Conservation (phyloP, 2,329 filamentous ascomycete species). For the Fusarium sororula region DNA sequence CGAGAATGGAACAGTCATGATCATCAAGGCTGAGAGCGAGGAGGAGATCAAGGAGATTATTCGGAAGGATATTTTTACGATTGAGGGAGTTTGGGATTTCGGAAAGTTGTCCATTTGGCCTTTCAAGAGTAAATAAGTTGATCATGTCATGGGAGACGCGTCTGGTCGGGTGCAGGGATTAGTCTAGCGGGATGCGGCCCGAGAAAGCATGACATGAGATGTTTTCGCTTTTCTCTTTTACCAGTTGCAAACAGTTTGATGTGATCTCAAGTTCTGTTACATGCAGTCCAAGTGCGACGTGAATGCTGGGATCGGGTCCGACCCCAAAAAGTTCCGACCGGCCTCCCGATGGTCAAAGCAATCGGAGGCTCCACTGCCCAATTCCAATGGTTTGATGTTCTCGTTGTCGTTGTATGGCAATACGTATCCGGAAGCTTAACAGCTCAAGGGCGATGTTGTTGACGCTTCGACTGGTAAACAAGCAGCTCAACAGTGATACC, state of each 20-base stretch:
- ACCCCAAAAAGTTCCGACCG: no score
- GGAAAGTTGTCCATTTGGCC: background rate
- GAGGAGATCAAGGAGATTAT: background rate
- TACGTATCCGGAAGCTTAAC: background rate
- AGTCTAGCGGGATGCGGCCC: background rate
- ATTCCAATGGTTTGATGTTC: background rate
- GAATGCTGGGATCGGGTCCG: no score
- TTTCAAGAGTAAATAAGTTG: background rate
- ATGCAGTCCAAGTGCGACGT: no score
- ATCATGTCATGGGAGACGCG: background rate
- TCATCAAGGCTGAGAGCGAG: background rate
- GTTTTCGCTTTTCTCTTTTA: background rate
- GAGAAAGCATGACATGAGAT: background rate
- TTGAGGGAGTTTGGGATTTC: background rate
- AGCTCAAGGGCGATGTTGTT: fast-evolving
- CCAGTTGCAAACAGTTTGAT: no score
- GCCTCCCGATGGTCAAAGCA: no score
- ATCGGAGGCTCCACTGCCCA: no score
- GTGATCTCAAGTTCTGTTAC: no score
- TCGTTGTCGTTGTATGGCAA: no score
- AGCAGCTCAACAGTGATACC: no score
- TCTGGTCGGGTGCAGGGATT: background rate
- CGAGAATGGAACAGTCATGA: background rate
- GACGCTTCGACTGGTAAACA: background rate
- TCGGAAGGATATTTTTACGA: background rate